Evolutionary conservation across 129 eudicot species (phyloP).

Genomic region (Scalesia atractyloides): DNA sequence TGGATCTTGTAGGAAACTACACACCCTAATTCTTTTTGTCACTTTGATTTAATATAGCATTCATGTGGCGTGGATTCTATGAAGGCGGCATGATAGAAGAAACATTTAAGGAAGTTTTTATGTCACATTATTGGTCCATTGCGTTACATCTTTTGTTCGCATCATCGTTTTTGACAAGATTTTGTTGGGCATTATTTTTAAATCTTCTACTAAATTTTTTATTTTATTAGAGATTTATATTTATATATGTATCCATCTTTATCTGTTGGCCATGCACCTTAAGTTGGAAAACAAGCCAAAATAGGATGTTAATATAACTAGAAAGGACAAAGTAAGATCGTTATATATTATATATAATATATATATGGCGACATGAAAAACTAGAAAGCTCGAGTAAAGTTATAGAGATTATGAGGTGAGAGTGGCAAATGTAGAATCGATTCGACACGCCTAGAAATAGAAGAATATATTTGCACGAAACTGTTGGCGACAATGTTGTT

Average conservation of each 20-base stretch:
- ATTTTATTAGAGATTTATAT: conserved; percentile 9
- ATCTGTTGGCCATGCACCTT: not conserved
- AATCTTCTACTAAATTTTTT: not conserved
- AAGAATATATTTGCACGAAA: too few relatives aligned
- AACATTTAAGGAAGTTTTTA: not conserved
- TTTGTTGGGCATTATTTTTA: not conserved
- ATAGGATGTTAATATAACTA: not conserved
- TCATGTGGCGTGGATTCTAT: conserved; percentile 38
- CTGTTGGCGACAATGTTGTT: too few relatives aligned
- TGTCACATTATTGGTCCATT: conserved; percentile 3
- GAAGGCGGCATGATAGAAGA: conserved; percentile 34
- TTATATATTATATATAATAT: too few relatives aligned
- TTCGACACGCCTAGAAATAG: too few relatives aligned
- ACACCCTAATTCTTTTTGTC: not conserved
- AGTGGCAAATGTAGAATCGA: too few relatives aligned
- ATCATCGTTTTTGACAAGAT: not conserved
- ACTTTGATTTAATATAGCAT: conserved; percentile 23
- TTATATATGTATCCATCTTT: not conserved
- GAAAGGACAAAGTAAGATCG: not conserved
- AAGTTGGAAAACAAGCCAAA: too few relatives aligned
- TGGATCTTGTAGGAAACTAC: too few relatives aligned
- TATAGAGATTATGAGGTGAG: not conserved
- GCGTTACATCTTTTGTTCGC: not conserved
- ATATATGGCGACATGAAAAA: not conserved
- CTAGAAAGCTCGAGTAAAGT: not conserved